Evolutionary conservation across 176 grass and related monocot genomes (phyloP).

Genomic region (Oryza rufipogon): DNA sequence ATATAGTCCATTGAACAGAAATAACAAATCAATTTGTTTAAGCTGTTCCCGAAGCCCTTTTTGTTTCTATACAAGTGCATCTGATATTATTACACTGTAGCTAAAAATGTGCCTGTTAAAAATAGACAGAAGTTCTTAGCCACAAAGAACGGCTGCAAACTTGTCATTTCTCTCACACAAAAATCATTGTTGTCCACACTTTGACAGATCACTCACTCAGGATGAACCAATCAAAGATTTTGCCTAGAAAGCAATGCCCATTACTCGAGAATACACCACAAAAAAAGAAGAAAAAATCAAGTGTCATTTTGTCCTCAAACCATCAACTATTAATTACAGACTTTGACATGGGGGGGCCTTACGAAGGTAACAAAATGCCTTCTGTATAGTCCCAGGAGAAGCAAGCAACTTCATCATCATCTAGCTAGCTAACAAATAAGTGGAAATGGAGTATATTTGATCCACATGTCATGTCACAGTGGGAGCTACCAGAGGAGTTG

Average conservation of each 20-base stretch:
- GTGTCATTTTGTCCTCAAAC: constrained; percentile 48
- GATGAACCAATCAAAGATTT: constrained; percentile 40
- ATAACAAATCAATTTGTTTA: constrained; percentile 18
- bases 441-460: constrained; percentile 35
- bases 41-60: background rate
- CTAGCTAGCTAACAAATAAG: constrained; percentile 56
- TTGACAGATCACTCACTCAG: constrained; percentile 36
- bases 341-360: constrained; percentile 44
- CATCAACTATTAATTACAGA: constrained; percentile 72
- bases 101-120: background rate
- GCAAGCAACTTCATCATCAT: constrained; percentile 62
- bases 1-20: background rate
- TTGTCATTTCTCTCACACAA: constrained; percentile 39
- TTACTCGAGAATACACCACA: constrained; percentile 51
- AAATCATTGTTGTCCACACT: constrained; percentile 32
- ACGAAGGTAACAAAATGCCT: constrained; percentile 75
- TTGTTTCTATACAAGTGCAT: background rate
- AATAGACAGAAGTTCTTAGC: background rate
- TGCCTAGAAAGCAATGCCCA: constrained; percentile 48
- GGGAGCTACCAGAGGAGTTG: constrained; percentile 51
- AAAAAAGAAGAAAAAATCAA: constrained; percentile 53
- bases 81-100: constrained; percentile 10
- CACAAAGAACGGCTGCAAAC: constrained; percentile 28
- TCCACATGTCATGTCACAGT: constrained; percentile 59
- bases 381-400: constrained; percentile 51